Conservation (phyloP, 176 grass and related monocot genomes). For the Avena sativa region DNA sequence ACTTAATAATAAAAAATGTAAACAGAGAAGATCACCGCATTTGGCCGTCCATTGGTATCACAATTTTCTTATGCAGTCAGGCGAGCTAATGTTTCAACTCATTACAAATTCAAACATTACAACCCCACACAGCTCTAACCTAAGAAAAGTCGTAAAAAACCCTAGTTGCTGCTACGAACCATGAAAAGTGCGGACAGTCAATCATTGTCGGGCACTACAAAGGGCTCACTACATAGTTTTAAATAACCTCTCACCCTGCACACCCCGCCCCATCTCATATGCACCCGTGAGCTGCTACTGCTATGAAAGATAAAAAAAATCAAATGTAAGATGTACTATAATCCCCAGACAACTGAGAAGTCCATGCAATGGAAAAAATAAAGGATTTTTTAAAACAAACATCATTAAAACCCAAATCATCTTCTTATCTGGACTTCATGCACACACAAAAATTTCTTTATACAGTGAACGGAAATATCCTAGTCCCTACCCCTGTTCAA, state of each 20-base stretch:
- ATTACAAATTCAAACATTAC: slow-evolving; percentile 16
- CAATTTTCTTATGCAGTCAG: not conserved
- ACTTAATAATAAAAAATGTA: slow-evolving; percentile 5
- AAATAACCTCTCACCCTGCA: too few relatives aligned
- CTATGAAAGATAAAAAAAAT: not conserved
- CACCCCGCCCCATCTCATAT: too few relatives aligned
- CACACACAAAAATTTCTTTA: not conserved
- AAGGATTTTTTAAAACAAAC: not conserved
- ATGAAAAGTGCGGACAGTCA: not conserved
- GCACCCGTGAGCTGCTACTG: too few relatives aligned
- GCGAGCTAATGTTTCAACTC: not conserved
- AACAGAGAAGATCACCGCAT: not conserved
- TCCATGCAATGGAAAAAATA: not conserved
- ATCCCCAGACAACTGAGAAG: slow-evolving; percentile 12
- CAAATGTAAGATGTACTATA: not conserved
- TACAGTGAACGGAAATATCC: slow-evolving; percentile 1
- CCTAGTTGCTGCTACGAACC: not conserved
- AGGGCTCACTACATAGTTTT: not conserved
- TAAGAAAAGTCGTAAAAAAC: not conserved
- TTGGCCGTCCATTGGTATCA: not conserved
- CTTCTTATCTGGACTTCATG: not conserved
- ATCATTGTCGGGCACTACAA: not conserved
- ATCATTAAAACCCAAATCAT: slow-evolving; percentile 5
- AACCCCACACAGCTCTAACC: not conserved
- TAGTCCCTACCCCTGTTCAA: not conserved